Evolutionary conservation across 257 asterid species (phyloP), one percentile per base, ranked within the genome.

Genomic region (Fraxinus excelsior): DNA sequence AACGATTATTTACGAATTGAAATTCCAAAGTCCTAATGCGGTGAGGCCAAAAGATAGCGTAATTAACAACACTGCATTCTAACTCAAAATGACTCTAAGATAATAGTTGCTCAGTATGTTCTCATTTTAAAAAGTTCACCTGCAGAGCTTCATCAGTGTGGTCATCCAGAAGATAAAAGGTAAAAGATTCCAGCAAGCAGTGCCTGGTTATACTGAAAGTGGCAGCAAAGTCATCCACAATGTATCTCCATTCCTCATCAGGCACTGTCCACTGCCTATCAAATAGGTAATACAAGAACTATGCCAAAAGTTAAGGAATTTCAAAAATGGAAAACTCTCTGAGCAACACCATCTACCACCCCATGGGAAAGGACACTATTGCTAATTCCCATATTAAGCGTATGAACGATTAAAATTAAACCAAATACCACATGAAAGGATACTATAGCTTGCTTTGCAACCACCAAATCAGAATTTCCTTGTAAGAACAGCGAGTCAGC

Each of bases 381-480:
- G 31, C 67, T 25, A 60, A 60, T 8, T 18, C 25, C 64, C 28
- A 10, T 21, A 23, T 21, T 58, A 21, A 21, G 68, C 34, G 0
- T 23, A 26, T 9, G 34, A 11, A 62, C 3, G 19, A 26, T 62
- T 26, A 62, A 62, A 62, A 12, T 62, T 62, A 62, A 62, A 25
- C 44, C 18, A 42, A 44, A 19, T 53, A 68, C 16, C 10, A 70
- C 12, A 18, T 21, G 34, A 70, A 73, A 86, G 98, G 99, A 95
- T 95, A 95, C 99, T 78, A 93, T 95, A 76, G 97, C 97, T 83
- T 89, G 97, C 80, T 95, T 95, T 72, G 99, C 89, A 66, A 91
- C 86, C 83, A 91, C 97, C 88, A 93, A 73, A 81, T 91, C 96
- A 76, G 97, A 90, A 85, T 87, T 91, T 83, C 99, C 99, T 78